Evolutionary conservation across 2,329 filamentous ascomycete genomes (phyloP).

Genomic region (Trichoderma pleuroti): DNA sequence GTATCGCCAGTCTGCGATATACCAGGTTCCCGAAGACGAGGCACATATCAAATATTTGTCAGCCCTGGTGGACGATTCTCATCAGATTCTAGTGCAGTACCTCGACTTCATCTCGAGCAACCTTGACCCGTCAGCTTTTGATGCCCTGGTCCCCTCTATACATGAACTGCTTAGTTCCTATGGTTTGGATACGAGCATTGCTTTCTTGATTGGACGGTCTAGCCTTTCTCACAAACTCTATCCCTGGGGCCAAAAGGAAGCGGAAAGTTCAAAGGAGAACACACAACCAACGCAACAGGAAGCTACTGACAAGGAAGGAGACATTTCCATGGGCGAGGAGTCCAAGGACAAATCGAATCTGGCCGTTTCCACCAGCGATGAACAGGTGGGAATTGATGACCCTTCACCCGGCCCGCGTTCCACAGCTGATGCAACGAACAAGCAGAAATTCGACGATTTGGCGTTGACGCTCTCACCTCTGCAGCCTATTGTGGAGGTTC

Average conservation of each 20-base stretch:
- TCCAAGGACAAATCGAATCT: slow-evolving; percentile 27
- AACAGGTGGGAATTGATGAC: slow-evolving; percentile 32
- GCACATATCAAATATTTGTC: slow-evolving; percentile 86
- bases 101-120: slow-evolving; percentile 84
- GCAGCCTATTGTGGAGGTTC: slow-evolving; percentile 66
- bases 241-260: slow-evolving; percentile 38
- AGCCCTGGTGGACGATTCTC: slow-evolving; percentile 85
- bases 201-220: slow-evolving; percentile 77
- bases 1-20: slow-evolving; percentile 83
- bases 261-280: slow-evolving; percentile 29
- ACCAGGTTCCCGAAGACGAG: slow-evolving; percentile 64
- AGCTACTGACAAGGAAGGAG: slow-evolving; percentile 51
- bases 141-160: slow-evolving; percentile 71
- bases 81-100: slow-evolving; percentile 81
- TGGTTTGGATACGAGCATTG: slow-evolving; percentile 73
- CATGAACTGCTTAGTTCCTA: slow-evolving; percentile 71
- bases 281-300: slow-evolving; percentile 26
- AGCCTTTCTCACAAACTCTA: slow-evolving; percentile 67
- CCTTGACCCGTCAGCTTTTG: slow-evolving; percentile 71
- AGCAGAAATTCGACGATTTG: slow-evolving; percentile 36
- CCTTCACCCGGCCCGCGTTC: slow-evolving; percentile 18
- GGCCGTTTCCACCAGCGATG: slow-evolving; percentile 28
- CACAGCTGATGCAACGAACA: slow-evolving; percentile 25
- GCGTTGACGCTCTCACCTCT: slow-evolving; percentile 43
- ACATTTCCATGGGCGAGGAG: slow-evolving; percentile 47